Evolutionary conservation across 805 yeast genomes (phyloP).

Genomic region (Candida ficus): DNA sequence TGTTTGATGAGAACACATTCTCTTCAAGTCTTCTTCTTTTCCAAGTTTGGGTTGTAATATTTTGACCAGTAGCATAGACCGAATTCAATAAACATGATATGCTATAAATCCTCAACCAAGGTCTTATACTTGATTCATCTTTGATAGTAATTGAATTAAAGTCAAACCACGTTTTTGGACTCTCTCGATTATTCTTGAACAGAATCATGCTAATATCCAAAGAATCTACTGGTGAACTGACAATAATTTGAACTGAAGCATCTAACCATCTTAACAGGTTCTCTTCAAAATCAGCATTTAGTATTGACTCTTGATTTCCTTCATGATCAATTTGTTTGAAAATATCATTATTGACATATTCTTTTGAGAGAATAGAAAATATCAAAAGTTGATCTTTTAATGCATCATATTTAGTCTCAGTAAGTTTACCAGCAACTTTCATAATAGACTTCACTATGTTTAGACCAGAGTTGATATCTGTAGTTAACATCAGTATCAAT

Average conservation of each 20-base stretch:
- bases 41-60: slow-evolving; percentile 3
- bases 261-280: slow-evolving; percentile 15
- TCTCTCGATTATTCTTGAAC: slow-evolving; percentile 4
- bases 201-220: slow-evolving; percentile 12
- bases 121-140: slow-evolving; percentile 9
- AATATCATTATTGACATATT: slow-evolving; percentile 29
- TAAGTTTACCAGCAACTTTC: slow-evolving; percentile 29
- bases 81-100: slow-evolving; percentile 26
- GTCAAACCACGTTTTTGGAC: slow-evolving; percentile 22
- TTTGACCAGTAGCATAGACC: slow-evolving; percentile 3
- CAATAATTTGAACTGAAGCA: slow-evolving; percentile 1
- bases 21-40: slow-evolving; percentile 28
- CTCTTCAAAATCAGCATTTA: slow-evolving; percentile 10
- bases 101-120: slow-evolving; percentile 41
- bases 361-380: slow-evolving; percentile 41
- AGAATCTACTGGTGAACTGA: neutral
- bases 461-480: slow-evolving; percentile 34
- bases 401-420: slow-evolving; percentile 36
- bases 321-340: slow-evolving; percentile 21
- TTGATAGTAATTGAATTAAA: slow-evolving; percentile 15
- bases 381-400: slow-evolving; percentile 39
- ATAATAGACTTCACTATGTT: slow-evolving; percentile 36
- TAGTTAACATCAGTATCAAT: slow-evolving; percentile 36
- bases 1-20: slow-evolving; percentile 20
- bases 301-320: neutral